Percentiles rank a stretch among this genome's conserved stretches.
phyloP scores from a whole-genome alignment of 257 asterid species.

The Solanum lycopersicoides region DNA sequence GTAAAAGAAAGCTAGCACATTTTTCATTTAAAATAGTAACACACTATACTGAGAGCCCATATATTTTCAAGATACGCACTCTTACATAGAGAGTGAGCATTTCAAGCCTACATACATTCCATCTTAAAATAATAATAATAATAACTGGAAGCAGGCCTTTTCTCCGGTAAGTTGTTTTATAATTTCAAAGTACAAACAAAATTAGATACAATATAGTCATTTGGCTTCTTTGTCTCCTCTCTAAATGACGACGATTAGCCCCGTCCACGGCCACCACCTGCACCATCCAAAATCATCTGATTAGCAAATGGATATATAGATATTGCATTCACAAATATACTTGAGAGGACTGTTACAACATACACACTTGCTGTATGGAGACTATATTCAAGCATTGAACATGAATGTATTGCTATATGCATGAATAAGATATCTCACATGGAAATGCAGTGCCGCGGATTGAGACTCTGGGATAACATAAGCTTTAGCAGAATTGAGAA shows the following conservation, averaged over 20 bases:
- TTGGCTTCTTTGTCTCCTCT: background rate
- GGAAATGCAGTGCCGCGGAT: no score
- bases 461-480: background rate
- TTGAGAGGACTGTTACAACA: background rate
- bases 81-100: background rate
- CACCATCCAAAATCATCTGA: background rate
- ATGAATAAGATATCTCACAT: no score
- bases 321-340: background rate
- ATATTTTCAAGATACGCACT: background rate
- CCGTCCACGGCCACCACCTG: conserved; percentile 42
- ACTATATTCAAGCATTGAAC: background rate
- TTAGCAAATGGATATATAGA: background rate
- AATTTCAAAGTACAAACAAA: background rate
- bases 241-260: conserved; percentile 12
- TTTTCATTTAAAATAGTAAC: background rate
- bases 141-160: background rate
- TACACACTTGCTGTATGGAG: background rate
- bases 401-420: background rate
- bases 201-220: background rate
- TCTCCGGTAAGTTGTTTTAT: background rate
- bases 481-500: background rate
- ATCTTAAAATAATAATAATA: background rate
- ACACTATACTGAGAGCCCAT: background rate
- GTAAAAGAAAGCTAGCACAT: background rate
- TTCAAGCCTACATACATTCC: background rate